phyloP scores from a whole-genome alignment of 2,329 filamentous ascomycete species.

The Cytospora paraplurivora region DNA sequence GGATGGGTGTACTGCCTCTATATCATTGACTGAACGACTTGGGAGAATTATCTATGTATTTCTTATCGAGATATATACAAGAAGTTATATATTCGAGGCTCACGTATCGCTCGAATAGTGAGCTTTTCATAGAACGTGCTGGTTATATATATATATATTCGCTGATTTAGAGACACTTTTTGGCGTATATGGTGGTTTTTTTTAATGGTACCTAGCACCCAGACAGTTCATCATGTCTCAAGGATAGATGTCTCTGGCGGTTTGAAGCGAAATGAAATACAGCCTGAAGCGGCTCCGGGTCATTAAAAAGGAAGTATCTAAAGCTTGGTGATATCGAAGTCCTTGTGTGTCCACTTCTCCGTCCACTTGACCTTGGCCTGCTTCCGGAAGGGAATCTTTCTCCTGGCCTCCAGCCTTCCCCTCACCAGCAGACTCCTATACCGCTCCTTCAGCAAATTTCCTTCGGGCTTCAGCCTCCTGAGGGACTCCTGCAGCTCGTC shows the following conservation, averaged over 20 bases:
- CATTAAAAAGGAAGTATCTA: conserved; percentile 15
- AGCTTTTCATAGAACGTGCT: no score
- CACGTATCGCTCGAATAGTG: no score
- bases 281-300: background rate
- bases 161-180: no score
- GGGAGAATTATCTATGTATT: no score
- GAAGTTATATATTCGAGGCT: background rate
- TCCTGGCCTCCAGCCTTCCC: conserved; percentile 84
- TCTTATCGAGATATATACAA: background rate
- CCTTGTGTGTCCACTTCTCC: conserved; percentile 98
- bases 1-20: no score
- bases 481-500: conserved; percentile 84
- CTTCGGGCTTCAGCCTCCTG: conserved; percentile 84
- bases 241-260: no score
- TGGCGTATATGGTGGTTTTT: no score
- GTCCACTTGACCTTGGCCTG: conserved; percentile 79
- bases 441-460: conserved; percentile 89
- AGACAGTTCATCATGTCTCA: no score
- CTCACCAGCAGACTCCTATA: conserved; percentile 87
- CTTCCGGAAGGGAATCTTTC: conserved; percentile 77
- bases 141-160: no score
- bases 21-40: no score
- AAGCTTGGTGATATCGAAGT: conserved; percentile 64
- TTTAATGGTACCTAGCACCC: no score
- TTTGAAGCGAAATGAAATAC: background rate